Evolutionary conservation across 768 basidiomycete species (phyloP).

Genomic region (Amyloporia xantha): DNA sequence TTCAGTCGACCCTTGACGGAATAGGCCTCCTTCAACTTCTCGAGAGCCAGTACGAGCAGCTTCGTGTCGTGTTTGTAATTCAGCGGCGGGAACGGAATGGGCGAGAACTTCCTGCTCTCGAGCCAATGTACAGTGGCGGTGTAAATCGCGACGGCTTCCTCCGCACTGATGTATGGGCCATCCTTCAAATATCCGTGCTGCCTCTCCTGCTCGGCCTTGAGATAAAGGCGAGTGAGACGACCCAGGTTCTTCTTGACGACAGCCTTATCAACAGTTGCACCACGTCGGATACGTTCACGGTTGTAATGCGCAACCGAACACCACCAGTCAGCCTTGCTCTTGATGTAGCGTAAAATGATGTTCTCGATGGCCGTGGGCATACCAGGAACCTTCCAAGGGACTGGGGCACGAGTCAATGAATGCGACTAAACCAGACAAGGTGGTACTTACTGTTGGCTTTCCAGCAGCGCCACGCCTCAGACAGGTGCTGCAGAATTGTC

Average conservation of each 20-base stretch:
- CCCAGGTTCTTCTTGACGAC: conserved; percentile 99
- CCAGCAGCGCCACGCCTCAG: conserved; percentile 98
- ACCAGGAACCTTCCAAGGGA: conserved; percentile 99
- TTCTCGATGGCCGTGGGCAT: conserved; percentile 99
- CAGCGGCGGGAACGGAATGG: conserved; percentile 98
- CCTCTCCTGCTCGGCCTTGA: conserved; percentile 98
- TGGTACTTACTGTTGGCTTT: conserved; percentile 73
- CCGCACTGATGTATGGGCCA: conserved; percentile 97
- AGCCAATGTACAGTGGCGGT: conserved; percentile 99
- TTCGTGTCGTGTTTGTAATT: conserved; percentile 99
- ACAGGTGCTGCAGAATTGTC: conserved; percentile 96
- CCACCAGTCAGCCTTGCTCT: conserved; percentile 99
- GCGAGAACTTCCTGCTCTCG: conserved; percentile 95
- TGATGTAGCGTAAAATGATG: conserved; percentile 97
- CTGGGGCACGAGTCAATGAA: conserved; percentile 28
- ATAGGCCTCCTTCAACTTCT: conserved; percentile 98
- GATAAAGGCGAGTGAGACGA: conserved; percentile 92
- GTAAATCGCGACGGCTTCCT: conserved; percentile 98
- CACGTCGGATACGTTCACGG: conserved; percentile 93
- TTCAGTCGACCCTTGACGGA: conserved; percentile 96
- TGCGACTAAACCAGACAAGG: background rate
- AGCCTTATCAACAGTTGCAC: conserved; percentile 96
- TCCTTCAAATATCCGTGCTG: conserved; percentile 99
- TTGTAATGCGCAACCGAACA: conserved; percentile 98
- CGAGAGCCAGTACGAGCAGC: conserved; percentile 89